These are phyloP conservation scores for Irpex rosettiformis DNA, from an alignment of 1,284 basidiomycete species.

Conservation along the genomic window DNA sequence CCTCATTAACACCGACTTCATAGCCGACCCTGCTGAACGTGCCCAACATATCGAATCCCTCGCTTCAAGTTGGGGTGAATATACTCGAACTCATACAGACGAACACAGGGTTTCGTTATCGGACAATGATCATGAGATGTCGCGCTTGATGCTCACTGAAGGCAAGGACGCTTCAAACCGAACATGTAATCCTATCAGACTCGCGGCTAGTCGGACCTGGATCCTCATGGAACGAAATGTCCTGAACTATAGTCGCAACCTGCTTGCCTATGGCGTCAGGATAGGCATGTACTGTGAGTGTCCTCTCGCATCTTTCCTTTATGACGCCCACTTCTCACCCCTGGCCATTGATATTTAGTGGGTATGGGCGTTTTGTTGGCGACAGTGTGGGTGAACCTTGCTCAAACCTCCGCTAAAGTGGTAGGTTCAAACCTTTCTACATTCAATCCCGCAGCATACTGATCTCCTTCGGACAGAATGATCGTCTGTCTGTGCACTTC, in stretches of 20 bases:
- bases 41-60: constrained; percentile 17
- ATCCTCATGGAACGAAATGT: constrained; percentile 24
- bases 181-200: neutral
- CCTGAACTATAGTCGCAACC: constrained; percentile 36
- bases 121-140: constrained; percentile 2
- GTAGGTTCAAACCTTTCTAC: constrained; percentile 14
- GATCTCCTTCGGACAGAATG: constrained; percentile 15
- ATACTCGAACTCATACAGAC: constrained; percentile 5
- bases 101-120: neutral
- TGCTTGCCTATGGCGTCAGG: constrained; percentile 62
- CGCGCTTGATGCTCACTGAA: neutral
- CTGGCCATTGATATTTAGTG: constrained; percentile 16
- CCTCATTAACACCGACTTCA: constrained; percentile 35
- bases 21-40: constrained; percentile 27
- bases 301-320: constrained; percentile 1
- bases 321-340: neutral
- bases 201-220: constrained; percentile 9
- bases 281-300: constrained; percentile 53
- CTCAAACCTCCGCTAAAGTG: constrained; percentile 30
- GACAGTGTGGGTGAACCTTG: constrained; percentile 57
- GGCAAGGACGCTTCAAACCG: neutral
- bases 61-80: constrained; percentile 14
- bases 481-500: constrained; percentile 36
- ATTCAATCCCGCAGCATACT: neutral
- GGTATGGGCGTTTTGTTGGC: constrained; percentile 56